Percentiles rank a stretch among this genome's conserved stretches.
Evolutionary conservation across 768 basidiomycete genomes (phyloP).

Genomic region (Scleroderma citrinum): DNA sequence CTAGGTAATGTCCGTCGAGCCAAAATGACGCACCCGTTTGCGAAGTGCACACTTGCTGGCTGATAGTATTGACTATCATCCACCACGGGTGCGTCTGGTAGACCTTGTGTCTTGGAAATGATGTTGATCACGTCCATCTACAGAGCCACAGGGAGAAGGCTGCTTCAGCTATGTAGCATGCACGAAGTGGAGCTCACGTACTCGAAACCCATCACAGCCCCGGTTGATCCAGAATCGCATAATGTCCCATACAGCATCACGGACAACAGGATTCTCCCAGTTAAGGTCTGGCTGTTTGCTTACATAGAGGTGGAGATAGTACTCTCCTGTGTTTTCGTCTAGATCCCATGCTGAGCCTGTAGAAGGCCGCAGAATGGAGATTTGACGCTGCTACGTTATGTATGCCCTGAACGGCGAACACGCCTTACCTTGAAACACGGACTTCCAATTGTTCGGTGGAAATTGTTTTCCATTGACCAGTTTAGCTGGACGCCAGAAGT

Average conservation of each 20-base stretch:
- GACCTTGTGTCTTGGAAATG: constrained; percentile 55
- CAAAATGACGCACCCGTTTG: constrained; percentile 48
- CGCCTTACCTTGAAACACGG: constrained; percentile 52
- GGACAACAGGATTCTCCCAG: constrained; percentile 63
- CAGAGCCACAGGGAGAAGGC: background rate
- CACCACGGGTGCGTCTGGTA: constrained; percentile 61
- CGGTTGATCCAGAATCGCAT: constrained; percentile 73
- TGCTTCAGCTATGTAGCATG: background rate
- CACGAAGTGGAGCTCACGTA: constrained; percentile 27
- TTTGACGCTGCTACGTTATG: background rate
- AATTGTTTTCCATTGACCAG: constrained; percentile 46
- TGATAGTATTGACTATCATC: constrained; percentile 48
- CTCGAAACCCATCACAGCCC: constrained; percentile 72
- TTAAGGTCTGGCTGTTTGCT: constrained; percentile 71
- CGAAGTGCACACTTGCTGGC: constrained; percentile 45
- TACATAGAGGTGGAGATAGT: constrained; percentile 66
- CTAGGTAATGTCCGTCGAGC: constrained; percentile 3
- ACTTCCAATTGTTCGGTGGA: constrained; percentile 73
- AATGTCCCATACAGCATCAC: constrained; percentile 52
- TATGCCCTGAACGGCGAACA: background rate
- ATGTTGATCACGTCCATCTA: constrained; percentile 71
- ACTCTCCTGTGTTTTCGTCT: constrained; percentile 58
- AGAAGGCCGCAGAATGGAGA: background rate
- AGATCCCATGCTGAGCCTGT: constrained; percentile 68
- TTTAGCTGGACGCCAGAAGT: constrained; percentile 63